phyloP scores from a whole-genome alignment of 176 grass and related monocot species.

The Elymus sibiricus region DNA sequence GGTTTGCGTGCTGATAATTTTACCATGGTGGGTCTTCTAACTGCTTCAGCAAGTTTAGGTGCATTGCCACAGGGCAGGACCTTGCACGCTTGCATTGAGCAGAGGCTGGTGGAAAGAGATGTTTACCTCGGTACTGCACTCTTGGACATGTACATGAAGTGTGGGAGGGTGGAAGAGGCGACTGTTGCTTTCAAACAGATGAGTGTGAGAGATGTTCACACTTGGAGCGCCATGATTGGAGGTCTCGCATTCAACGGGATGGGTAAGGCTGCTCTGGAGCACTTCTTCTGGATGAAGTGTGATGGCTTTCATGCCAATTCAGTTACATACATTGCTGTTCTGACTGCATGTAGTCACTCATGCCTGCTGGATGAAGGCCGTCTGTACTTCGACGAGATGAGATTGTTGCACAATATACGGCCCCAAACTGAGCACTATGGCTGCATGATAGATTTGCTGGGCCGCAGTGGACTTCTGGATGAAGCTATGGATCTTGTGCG shows the following conservation, averaged over 20 bases:
- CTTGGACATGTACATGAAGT: conserved; percentile 85
- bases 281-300: conserved; percentile 63
- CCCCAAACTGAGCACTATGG: conserved; percentile 72
- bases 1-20: conserved; percentile 44
- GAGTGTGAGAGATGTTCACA: conserved; percentile 42
- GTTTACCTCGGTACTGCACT: conserved; percentile 60
- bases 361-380: conserved; percentile 47
- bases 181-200: conserved; percentile 43
- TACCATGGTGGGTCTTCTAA: conserved; percentile 60
- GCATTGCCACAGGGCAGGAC: conserved; percentile 55
- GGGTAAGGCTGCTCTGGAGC: conserved; percentile 49
- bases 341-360: conserved; percentile 71
- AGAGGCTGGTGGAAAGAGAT: conserved; percentile 51
- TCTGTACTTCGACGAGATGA: conserved; percentile 63
- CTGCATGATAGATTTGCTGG: conserved; percentile 81
- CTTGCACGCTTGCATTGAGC: conserved; percentile 57
- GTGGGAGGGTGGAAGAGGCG: conserved; percentile 57
- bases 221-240: conserved; percentile 61
- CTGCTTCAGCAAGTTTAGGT: conserved; percentile 71
- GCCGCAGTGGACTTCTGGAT: conserved; percentile 44
- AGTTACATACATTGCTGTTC: conserved; percentile 62
- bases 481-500: conserved; percentile 64
- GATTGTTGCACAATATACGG: conserved; percentile 36
- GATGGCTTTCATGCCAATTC: conserved; percentile 44
- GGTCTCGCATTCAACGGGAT: conserved; percentile 70